Base-by-base conservation (phyloP, 2,329 filamentous ascomycete genomes). In the Phaeoacremonium minimum region DNA sequence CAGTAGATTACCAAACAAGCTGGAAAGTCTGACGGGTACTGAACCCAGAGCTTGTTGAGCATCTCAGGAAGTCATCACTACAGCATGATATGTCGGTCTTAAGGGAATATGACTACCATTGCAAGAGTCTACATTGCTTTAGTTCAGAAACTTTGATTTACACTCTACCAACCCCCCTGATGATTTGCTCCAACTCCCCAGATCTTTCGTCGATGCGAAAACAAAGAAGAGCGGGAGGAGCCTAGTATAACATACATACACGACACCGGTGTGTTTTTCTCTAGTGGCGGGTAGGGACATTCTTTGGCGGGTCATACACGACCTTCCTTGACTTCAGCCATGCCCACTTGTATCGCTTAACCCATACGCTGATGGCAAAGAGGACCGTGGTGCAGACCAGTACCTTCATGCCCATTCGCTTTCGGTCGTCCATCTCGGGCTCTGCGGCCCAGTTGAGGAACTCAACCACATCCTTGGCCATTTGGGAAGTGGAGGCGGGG, bases 331-430 rank as follows among this genome's bases (percentile, higher is more conserved):
- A 85, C 85, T 98, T 98, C 66, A 98, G 72, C 57, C 86, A 83
- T 43, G 89, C 77, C 93, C 93, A 98, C 82, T 97, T 98, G 83
- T 98, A 98, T 73, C 90, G 83, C 86, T 98, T 98, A 49, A 97
- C 85, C 89, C 90, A 98, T 55, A 98, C 80, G 64, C 86, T 94
- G 56, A 97, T 57, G 39, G 87, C 88, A 60, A 88, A 85, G 46
- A 98, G 74, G 44, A 83, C 79, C 44, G 84, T 76, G 37, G 82
- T 80, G 50, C 95, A 79, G 49, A 85, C 81, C 53, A 98, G 66
- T 37, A 95, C 87, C 83, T 98, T 97, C 79, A 95, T 82, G 57
- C 93, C 93, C 93, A 97, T 98, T 75, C 89, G 93, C 86, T 98
- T 98, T 62, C 93, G 86, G 63, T 96, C 84, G 60, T 98, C 93